Base-by-base conservation (phyloP, 768 basidiomycete species). In the Chlorophyllum brunneum region DNA sequence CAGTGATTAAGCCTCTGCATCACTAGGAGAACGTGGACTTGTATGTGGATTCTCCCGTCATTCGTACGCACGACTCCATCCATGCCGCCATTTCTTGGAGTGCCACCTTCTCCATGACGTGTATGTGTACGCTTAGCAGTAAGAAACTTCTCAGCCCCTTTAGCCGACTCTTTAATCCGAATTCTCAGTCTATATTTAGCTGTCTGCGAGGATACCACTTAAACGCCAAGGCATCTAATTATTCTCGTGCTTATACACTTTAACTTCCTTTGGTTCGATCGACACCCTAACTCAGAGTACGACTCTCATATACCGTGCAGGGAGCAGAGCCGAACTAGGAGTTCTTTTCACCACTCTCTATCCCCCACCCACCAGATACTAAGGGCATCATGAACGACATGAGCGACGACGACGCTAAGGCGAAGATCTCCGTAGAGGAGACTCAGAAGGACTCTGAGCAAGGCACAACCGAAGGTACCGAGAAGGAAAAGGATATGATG, bases 401-500 rank as follows among this genome's bases (percentile, higher is more conserved):
- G n/a, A 15, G 13, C 2, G 27, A 24, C 7, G 36, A 37, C 15
- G 36, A 53, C 16, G 20, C 8, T 13, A 46, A 53, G 27, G 22
- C 7, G 18, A 46, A 29, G 36, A n/a, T 45, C 8, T 53, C 51
- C 7, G 4, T 46, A 6, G 51, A 53, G 6, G 44, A 53, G 30
- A 24, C 30, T 20, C 43, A 27, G 20, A 22, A 16, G 15, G 44
- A 23, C 4, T 53, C 43, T 11, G 43, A 49, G 27, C 48, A 37
- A 13, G 29, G 15, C 4, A 40, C 37, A 18, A 31, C 4, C 27
- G 37, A 18, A 30, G 26, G 27, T 2, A 8, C 5, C 10, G 26
- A n/a, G 5, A 49, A 29, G 1, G 48, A 31, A 3, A 10, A 15
- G 26, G 29, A 45, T 23, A n/a, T 26, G 20, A 11, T 11, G 3